Conservation (phyloP, 1,284 basidiomycete genomes). For the Erythrobasidium hasegawianum region DNA sequence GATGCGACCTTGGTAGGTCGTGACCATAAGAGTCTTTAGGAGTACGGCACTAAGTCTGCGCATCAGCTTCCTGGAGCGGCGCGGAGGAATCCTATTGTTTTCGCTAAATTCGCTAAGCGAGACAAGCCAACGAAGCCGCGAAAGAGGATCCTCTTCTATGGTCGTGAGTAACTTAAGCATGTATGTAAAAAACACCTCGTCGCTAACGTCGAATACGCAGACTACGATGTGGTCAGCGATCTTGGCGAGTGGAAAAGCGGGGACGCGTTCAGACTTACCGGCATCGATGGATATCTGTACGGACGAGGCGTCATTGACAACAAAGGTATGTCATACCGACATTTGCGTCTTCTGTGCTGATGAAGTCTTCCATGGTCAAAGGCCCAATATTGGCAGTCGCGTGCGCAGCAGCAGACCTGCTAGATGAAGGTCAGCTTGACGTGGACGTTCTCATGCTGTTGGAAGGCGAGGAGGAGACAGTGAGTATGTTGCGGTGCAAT, state of each 20-base stretch:
- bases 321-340: conserved; percentile 45
- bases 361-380: too few relatives aligned
- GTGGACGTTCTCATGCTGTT: conserved; percentile 86
- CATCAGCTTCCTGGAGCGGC: conserved; percentile 46
- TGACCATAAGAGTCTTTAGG: too few relatives aligned
- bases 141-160: conserved; percentile 78
- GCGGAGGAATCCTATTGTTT: conserved; percentile 69
- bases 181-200: too few relatives aligned
- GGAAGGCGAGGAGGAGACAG: conserved; percentile 90
- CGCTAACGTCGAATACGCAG: conserved; percentile 46
- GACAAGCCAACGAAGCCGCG: conserved; percentile 42
- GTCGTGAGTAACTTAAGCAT: conserved; percentile 57
- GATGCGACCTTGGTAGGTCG: conserved; percentile 66
- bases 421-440: conserved; percentile 67
- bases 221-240: conserved; percentile 87
- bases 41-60: too few relatives aligned
- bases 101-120: conserved; percentile 63
- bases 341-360: too few relatives aligned
- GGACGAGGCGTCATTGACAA: conserved; percentile 70
- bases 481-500: too few relatives aligned
- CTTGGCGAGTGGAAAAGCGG: conserved; percentile 68
- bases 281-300: conserved; percentile 87
- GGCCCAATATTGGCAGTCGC: conserved; percentile 90
- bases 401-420: conserved; percentile 76
- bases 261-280: conserved; percentile 76